Base-by-base conservation (phyloP, 1,284 basidiomycete species). In the Gastroboletus turbinatus region DNA sequence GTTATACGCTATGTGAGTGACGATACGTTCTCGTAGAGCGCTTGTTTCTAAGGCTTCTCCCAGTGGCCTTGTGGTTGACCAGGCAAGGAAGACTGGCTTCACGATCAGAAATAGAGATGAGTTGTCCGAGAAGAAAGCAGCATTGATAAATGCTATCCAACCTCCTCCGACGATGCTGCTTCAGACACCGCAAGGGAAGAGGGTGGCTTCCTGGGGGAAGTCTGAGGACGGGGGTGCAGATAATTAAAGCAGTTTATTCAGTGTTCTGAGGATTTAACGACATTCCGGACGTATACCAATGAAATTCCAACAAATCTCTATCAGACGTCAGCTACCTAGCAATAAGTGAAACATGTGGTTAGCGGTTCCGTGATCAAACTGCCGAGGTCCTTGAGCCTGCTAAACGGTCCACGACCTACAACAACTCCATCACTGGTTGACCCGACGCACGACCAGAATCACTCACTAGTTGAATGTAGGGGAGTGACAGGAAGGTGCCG, bases 401-500 rank as follows among this genome's bases (percentile, higher is more conserved):
- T 65, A 91, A 63, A 55, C 88, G 85, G 71, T 92, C 88, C 60
- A 86, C 81, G 45, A 85, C 77, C 88, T 91, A 60, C 23, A 33
- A 46, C 30, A 23, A 43, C 16, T 14, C 21, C 9, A 43, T 65
- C 46, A 63, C 52, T 46, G 19, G 46, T 47, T 49, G 52, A 50
- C 50, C 55, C 51, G 44, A 17, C 51, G 23, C 9, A 5, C 3
- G 3, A 4, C 3, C 3, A 54, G 8, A 32, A 40, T 13, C 11
- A 60, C 85, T 75, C 71, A 90, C 88, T 50, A 77, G 76, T 63
- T 87, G 79, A 63, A 96, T 84, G 70, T 91, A 94, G 4, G 97
- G 96, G 61, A 98, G 71, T 5, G 89, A 90, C 47, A 99, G 75
- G 60, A 94, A 73, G 2, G 86, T 91, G 32, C 97, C 97, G 57